These are phyloP conservation scores for Cyclostephanos tholiformis DNA, from an alignment of 108 stramenopile species.

Conservation along the genomic window DNA sequence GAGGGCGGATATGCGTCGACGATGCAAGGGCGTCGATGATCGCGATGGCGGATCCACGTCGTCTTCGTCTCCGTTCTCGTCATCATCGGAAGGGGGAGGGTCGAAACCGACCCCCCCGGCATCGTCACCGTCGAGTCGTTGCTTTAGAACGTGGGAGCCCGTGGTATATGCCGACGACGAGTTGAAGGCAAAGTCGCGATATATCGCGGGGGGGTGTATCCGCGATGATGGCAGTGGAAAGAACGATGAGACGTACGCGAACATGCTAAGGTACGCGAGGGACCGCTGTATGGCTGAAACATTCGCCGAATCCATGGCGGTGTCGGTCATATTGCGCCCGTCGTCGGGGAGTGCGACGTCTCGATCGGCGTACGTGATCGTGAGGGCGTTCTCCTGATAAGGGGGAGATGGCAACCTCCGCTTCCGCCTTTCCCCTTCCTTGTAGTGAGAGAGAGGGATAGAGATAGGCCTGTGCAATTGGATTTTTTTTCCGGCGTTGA, in stretches of 20 bases:
- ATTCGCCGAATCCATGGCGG: neutral
- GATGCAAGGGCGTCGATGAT: too few species aligned
- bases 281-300: neutral
- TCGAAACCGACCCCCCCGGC: neutral
- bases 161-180: neutral
- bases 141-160: neutral
- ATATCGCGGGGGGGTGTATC: neutral
- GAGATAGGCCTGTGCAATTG: too few species aligned
- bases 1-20: too few species aligned
- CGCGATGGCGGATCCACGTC: too few species aligned
- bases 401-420: too few species aligned
- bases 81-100: neutral
- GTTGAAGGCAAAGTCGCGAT: neutral
- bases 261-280: neutral
- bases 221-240: neutral
- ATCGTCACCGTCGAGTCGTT: neutral
- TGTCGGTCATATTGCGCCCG: neutral
- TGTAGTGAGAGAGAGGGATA: too few species aligned
- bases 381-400: neutral
- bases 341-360: too few species aligned
- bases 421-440: too few species aligned
- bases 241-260: neutral
- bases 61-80: too few species aligned
- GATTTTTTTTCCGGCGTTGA: too few species aligned
- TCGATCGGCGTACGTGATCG: neutral